Percentiles rank a stretch among this genome's conserved stretches.
Evolutionary conservation across 2,329 filamentous ascomycete genomes (phyloP).

Genomic region (Cercospora janseana): DNA sequence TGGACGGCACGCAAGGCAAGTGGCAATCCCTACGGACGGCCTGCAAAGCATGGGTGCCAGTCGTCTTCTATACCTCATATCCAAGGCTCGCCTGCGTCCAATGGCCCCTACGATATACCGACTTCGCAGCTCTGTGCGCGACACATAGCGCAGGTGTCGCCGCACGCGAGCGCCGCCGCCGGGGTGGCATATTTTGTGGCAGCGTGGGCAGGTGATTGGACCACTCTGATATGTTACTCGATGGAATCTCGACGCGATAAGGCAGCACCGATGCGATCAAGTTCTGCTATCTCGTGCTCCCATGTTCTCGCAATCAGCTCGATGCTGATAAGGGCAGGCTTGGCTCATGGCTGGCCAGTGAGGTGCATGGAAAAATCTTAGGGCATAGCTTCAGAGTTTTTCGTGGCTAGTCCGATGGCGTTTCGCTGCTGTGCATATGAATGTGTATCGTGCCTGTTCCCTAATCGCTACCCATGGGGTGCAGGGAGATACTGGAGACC

Average conservation of each 20-base stretch:
- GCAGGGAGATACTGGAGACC: background rate
- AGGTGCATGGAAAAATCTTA: background rate
- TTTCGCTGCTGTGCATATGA: background rate
- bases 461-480: background rate
- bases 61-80: background rate
- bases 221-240: constrained; percentile 6
- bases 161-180: too few relatives aligned
- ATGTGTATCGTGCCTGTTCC: too few relatives aligned
- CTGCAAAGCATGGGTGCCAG: background rate
- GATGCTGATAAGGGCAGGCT: constrained; percentile 12
- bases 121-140: background rate
- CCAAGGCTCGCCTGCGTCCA: background rate
- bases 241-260: constrained; percentile 13
- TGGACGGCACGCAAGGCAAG: background rate
- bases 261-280: background rate
- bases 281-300: constrained; percentile 4
- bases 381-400: background rate
- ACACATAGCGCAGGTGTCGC: too few relatives aligned
- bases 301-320: constrained; percentile 4
- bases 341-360: constrained; percentile 3
- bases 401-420: background rate
- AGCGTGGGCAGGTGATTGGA: background rate
- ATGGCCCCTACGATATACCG: background rate
- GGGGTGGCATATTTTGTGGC: too few relatives aligned
- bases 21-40: background rate